Evolutionary conservation across 345 rosid species (phyloP).

Genomic region (Brassica nigra): DNA sequence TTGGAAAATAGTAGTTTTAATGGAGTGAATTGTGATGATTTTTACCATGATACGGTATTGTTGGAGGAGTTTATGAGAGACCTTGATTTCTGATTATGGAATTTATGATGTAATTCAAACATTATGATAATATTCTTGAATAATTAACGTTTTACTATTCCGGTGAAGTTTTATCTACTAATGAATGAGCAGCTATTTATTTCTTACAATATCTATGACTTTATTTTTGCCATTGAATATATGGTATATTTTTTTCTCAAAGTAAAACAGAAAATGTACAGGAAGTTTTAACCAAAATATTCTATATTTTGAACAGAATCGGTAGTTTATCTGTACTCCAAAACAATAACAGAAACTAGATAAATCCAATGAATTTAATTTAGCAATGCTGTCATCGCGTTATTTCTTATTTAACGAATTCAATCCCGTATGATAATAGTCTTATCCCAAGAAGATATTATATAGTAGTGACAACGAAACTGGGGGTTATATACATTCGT

Average conservation of each 20-base stretch:
- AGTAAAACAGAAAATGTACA: neutral
- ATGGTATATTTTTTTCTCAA: neutral
- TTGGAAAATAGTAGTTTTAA: neutral
- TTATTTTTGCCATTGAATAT: neutral
- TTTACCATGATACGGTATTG: neutral
- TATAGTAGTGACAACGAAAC: neutral
- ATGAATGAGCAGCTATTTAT: neutral
- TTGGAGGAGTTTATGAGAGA: conserved; percentile 1
- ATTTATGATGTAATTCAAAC: neutral
- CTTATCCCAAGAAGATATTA: neutral
- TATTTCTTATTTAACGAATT: too few species aligned
- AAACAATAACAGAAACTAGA: too few species aligned
- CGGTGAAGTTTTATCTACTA: neutral
- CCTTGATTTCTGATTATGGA: neutral
- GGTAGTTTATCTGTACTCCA: too few species aligned
- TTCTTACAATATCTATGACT: neutral
- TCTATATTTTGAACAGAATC: too few species aligned
- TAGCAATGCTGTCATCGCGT: too few species aligned
- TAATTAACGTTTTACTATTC: neutral
- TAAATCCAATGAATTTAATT: too few species aligned
- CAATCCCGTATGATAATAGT: too few species aligned
- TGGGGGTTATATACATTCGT: neutral
- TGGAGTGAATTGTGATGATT: neutral
- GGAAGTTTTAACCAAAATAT: too few species aligned
- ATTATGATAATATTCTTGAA: neutral